Evolutionary conservation across 306 rosid species (phyloP), one percentile per base, ranked within the genome.

Genomic region (Albizia julibrissin): DNA sequence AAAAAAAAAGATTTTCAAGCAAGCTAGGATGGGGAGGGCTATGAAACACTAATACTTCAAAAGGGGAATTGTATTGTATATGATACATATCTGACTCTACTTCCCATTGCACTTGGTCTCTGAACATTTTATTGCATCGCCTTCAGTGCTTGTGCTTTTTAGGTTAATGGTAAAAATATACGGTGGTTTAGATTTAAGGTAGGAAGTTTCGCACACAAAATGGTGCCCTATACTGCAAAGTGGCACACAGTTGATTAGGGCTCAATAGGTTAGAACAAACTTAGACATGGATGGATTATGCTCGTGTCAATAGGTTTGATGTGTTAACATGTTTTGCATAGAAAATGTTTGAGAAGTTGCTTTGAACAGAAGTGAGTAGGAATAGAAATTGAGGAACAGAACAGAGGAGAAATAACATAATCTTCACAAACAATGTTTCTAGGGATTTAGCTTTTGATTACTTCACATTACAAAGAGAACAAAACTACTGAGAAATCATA

Each of bases 121-220:
- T 15, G 18, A 6, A 34, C 42, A 16, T 67, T 67, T 67, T 16
- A 65, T 67, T 34, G 44, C 42, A 29, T 18, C 2, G 6, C 42
- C 22, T 33, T 46, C 26, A 5, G 9, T 34, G n/a, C 9, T 9
- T 16, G 43, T 16, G 46, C 72, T 7, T 67, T 33, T 19, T 15
- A 59, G n/a, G 5, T 62, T 7, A 5, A 29, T 58, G 84, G 59
- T 79, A 6, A 52, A 16, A 7, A 7, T 52, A 52, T 52, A 52
- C 6, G 10, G 22, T 52, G 69, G 79, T 69, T 79, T 79, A 73
- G 29, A 66, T 67, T 85, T 73, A 67, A 15, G 69, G 37, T 79
- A 34, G 46, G 70, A 74, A 44, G 39, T 85, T 49, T 80, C 70
- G 49, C 72, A 10, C 27, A 47, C 40, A 33, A 72, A 69, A 33